A percentile compares a stretch with the other conserved stretches of the same genome.
Conservation (phyloP, 2,329 filamentous ascomycete species). For the Pestalotiopsis sp. region DNA sequence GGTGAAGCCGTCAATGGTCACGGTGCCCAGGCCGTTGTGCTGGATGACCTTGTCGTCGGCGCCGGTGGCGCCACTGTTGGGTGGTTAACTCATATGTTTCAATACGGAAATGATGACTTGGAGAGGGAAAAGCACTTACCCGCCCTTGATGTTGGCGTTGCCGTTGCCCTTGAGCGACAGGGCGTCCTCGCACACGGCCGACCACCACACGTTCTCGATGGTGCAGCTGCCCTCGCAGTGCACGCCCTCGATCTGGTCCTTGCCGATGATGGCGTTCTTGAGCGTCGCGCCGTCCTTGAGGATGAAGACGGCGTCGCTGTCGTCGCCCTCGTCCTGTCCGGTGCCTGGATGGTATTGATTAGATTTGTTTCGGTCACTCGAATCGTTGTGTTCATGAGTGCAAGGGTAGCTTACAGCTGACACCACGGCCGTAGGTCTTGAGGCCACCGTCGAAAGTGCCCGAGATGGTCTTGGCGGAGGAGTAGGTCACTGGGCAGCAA, state of each 20-base stretch:
- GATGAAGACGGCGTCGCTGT: constrained; percentile 37
- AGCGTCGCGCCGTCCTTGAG: constrained; percentile 32
- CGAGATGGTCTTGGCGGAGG: constrained; percentile 20
- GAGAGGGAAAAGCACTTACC: constrained; percentile 37
- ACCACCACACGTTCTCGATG: constrained; percentile 36
- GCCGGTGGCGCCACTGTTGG: constrained; percentile 30
- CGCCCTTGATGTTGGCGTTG: constrained; percentile 36
- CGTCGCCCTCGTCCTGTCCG: constrained; percentile 46
- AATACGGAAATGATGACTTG: too few species aligned
- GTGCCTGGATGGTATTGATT: constrained; percentile 15
- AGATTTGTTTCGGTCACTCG: neutral
- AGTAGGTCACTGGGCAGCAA: constrained; percentile 21
- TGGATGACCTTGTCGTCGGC: constrained; percentile 26
- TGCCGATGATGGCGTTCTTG: constrained; percentile 41
- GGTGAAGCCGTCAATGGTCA: constrained; percentile 32
- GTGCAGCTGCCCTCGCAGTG: constrained; percentile 30
- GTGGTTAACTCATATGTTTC: too few species aligned
- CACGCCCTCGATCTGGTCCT: constrained; percentile 41
- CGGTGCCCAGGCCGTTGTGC: constrained; percentile 18
- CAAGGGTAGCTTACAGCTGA: constrained; percentile 30
- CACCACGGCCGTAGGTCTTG: constrained; percentile 48
- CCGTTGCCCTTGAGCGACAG: constrained; percentile 25
- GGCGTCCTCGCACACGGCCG: constrained; percentile 41
- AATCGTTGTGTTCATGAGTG: too few species aligned
- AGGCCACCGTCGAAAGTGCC: constrained; percentile 47